Conservation (phyloP, 495 filamentous ascomycete species). For the Penicillium canariense region DNA sequence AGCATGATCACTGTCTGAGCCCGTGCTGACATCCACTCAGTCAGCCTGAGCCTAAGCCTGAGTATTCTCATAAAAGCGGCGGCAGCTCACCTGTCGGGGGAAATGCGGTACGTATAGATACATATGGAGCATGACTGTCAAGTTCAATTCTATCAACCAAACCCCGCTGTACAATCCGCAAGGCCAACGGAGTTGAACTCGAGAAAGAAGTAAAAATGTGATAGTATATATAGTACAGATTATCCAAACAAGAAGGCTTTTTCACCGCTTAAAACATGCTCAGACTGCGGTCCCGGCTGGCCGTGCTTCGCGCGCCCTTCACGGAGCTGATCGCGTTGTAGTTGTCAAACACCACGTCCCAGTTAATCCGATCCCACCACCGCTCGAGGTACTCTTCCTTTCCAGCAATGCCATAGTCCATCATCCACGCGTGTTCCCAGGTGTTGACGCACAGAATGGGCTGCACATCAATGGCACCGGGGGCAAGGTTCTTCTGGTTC, state of each 20-base stretch:
- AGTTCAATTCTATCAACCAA: conserved; percentile 17
- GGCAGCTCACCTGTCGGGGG: too few species aligned
- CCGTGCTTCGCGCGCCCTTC: conserved; percentile 18
- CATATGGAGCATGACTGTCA: conserved; percentile 1
- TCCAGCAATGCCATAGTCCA: conserved; percentile 76
- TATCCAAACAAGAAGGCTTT: conserved; percentile 24
- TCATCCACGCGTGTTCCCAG: conserved; percentile 93
- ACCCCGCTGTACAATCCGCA: conserved; percentile 21
- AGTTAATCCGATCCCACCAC: conserved; percentile 90
- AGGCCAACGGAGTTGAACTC: neutral
- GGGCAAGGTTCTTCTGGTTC: conserved; percentile 50
- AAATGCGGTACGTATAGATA: too few species aligned
- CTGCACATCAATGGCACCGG: conserved; percentile 66
- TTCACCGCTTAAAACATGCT: conserved; percentile 27
- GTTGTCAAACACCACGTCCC: conserved; percentile 64
- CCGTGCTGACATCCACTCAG: too few species aligned
- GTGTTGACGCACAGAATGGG: conserved; percentile 90
- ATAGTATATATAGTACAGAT: conserved; percentile 36
- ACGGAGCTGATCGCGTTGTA: conserved; percentile 37
- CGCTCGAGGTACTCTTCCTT: conserved; percentile 72
- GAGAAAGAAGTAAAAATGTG: conserved; percentile 14
- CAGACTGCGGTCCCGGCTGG: conserved; percentile 29
- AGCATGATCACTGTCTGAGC: too few species aligned
- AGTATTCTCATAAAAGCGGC: too few species aligned
- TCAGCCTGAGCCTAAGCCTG: too few species aligned